Evolutionary conservation across 208 protist genomes (phyloP).

Genomic region (Crithidia expoeki): DNA sequence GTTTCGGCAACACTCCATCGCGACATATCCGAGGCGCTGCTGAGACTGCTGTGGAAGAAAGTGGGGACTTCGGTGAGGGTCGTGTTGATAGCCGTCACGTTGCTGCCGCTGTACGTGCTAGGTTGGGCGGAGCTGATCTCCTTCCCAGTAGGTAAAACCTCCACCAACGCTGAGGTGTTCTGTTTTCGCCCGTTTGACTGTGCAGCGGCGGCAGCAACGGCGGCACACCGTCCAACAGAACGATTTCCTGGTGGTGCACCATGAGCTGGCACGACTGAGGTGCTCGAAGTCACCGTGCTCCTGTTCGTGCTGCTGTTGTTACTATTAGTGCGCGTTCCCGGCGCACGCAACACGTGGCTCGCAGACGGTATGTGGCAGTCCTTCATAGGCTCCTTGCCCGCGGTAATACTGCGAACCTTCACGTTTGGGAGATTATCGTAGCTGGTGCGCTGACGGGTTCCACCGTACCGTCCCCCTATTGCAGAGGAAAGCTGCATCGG

Average conservation of each 20-base stretch:
- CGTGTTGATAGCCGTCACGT: neutral
- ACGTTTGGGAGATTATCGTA: neutral
- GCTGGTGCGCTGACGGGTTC: neutral
- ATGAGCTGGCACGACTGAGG: too few species aligned
- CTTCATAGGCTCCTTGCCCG: neutral
- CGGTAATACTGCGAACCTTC: neutral
- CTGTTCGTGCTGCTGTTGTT: too few species aligned
- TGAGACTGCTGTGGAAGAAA: neutral
- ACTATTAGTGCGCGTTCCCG: too few species aligned
- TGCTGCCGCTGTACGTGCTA: conserved; percentile 5
- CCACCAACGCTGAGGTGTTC: neutral
- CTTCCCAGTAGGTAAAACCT: neutral
- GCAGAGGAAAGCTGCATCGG: neutral
- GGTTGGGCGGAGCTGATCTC: neutral
- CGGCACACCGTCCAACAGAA: too few species aligned
- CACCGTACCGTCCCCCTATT: neutral
- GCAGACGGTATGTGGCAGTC: too few species aligned
- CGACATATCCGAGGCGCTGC: neutral
- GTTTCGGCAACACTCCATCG: conserved; percentile 7
- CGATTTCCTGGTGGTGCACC: too few species aligned
- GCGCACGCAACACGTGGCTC: too few species aligned
- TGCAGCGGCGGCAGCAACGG: too few species aligned
- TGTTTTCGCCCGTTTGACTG: neutral
- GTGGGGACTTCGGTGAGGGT: neutral
- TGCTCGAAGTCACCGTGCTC: too few species aligned